Conservation (phyloP, 1,139 yeast genomes). For the Torulaspora pretoriensis region DNA sequence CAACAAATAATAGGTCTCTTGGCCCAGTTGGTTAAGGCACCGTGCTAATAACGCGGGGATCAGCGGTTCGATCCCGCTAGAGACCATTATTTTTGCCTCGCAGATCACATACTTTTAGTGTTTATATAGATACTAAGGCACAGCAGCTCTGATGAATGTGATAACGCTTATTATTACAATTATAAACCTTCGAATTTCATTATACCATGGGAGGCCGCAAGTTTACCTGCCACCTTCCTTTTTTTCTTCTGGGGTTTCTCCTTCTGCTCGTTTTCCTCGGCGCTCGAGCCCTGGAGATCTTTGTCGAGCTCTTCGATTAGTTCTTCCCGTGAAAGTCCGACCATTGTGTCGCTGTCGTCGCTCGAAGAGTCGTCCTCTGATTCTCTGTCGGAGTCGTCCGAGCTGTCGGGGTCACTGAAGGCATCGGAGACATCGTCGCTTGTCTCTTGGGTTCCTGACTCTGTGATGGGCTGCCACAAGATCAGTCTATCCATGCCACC, state of each 20-base stretch:
- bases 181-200: conserved; percentile 60
- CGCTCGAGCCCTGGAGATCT: conserved; percentile 17
- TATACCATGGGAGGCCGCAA: conserved; percentile 59
- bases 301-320: conserved; percentile 32
- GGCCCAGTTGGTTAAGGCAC: conserved; percentile 37
- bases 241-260: conserved; percentile 23
- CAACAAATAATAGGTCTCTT: conserved; percentile 24
- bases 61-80: conserved; percentile 37
- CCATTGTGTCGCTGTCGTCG: conserved; percentile 19
- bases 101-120: no score
- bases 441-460: not conserved
- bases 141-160: no score
- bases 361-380: conserved; percentile 1
- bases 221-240: conserved; percentile 26
- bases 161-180: conserved; percentile 1
- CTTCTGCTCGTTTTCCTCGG: conserved; percentile 26
- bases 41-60: conserved; percentile 37
- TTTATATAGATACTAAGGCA: no score
- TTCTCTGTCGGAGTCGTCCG: conserved; percentile 2
- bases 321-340: conserved; percentile 33
- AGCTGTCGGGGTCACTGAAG: no score
- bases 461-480: conserved; percentile 52
- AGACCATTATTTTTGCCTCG: conserved; percentile 23
- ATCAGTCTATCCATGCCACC: conserved; percentile 79
- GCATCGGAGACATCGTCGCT: not conserved